Evolutionary conservation across 257 asterid genomes (phyloP).

Genomic region (Nicotiana benthamiana): DNA sequence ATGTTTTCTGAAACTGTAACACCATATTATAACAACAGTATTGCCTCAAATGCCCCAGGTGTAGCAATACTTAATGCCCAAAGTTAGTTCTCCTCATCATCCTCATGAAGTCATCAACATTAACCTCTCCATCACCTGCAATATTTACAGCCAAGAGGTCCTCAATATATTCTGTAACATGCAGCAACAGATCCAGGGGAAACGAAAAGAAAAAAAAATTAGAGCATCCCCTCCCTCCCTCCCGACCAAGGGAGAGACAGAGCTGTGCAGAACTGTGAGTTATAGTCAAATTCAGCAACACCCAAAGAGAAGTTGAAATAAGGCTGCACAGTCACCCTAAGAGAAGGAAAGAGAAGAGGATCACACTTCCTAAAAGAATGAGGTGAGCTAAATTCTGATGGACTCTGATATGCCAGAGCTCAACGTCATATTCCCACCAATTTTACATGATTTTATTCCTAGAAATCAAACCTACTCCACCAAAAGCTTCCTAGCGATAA

Average conservation of each 20-base stretch:
- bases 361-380: background rate
- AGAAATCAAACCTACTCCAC: too few relatives aligned
- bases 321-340: background rate
- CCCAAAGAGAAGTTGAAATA: background rate
- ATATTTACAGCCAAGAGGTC: slow-evolving; percentile 6
- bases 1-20: background rate
- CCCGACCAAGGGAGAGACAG: too few relatives aligned
- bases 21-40: background rate
- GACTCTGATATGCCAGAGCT: background rate
- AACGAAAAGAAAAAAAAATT: background rate
- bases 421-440: too few relatives aligned
- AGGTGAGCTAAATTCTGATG: too few relatives aligned
- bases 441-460: too few relatives aligned
- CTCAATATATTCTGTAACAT: background rate
- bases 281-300: background rate
- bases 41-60: background rate
- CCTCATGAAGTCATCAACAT: slow-evolving; percentile 70
- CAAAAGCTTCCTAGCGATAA: too few relatives aligned
- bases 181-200: background rate
- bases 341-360: background rate
- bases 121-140: slow-evolving; percentile 93
- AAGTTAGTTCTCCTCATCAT: slow-evolving; percentile 90
- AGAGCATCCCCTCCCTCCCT: too few relatives aligned
- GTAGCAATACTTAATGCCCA: slow-evolving; percentile 32
- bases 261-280: background rate